Evolutionary conservation across 225 moss, liverwort and hornwort species (phyloP).

Genomic region (Polytrichum formosum): DNA sequence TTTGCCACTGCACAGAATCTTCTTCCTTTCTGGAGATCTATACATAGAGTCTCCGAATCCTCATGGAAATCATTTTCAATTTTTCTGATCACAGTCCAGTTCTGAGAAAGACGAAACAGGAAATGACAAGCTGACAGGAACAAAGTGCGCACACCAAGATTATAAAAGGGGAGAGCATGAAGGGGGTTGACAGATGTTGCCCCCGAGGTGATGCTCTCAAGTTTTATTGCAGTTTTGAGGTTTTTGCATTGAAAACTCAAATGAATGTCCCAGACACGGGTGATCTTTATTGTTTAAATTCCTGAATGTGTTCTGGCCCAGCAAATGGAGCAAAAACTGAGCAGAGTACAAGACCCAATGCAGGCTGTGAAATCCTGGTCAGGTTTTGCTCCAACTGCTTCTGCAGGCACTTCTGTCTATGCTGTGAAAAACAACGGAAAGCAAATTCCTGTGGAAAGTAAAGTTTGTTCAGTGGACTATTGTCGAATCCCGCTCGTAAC

Average conservation of each 20-base stretch:
- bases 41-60: no score
- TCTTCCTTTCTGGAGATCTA: no score
- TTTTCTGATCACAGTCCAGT: no score
- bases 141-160: no score
- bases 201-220: background rate
- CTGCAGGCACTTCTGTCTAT: conserved; percentile 4
- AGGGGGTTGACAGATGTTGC: background rate
- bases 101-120: no score
- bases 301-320: no score
- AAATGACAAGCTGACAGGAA: no score
- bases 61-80: no score
- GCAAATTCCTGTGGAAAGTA: background rate
- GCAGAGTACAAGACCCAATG: conserved; percentile 14
- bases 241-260: background rate
- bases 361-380: conserved; percentile 16
- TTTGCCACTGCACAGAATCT: no score
- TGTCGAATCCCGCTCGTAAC: background rate
- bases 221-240: conserved; percentile 7
- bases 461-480: background rate
- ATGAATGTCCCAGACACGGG: background rate
- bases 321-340: conserved; percentile 25
- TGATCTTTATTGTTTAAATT: background rate
- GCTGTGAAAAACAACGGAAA: conserved; percentile 1
- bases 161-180: background rate
- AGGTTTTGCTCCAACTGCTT: conserved; percentile 17